Base-by-base conservation (phyloP, 306 rosid genomes). In the Lathyrus tuberosus region DNA sequence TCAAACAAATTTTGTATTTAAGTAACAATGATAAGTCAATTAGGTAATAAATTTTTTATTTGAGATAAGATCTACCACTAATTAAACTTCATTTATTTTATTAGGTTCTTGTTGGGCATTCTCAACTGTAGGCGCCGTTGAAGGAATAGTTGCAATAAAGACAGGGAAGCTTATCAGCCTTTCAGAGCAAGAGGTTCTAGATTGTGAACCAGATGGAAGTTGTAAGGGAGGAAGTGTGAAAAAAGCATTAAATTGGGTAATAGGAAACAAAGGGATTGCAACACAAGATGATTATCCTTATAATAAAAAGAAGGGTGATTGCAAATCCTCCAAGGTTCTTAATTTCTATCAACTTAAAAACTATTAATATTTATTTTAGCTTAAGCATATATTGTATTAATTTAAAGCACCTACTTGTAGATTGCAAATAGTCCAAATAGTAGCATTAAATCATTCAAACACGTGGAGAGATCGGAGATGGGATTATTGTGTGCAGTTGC, bases 401-500 rank as follows among this genome's bases (percentile, higher is more conserved):
- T 5, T 35, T 35, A 6, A 35, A 35, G 8, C 10, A 35, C 10
- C 40, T 35, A 10, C 1, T 11, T 2, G 8, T 58, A 76, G 80
- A 44, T 15, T 30, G 61, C 2, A 40, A 69, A 17, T 2, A 40
- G 5, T 42, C 37, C 37, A 16, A 16, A 0, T 30, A 14, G 63
- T 30, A 14, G 6, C 42, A 54, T 62, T 57, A 17, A 81, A 33
- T 62, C 82, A 30, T 79, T 81, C 62, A 16, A 51, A 72, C 80
- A 58, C 14, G 84, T 81, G 5, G 75, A 58, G 17, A 58, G 51
- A 69, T 80, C 92, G 44, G 87, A 87, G 0, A 1, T 48, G 0
- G 84, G 62, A 53, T 76, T 87, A 10, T 40, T 82, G 43, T 82
- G 82, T 65, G 86, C 89, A 4, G 15, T 74, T 4, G 80, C 71